Evolutionary conservation across 345 rosid genomes (phyloP).

Genomic region (Pseudoturritis turrita): DNA sequence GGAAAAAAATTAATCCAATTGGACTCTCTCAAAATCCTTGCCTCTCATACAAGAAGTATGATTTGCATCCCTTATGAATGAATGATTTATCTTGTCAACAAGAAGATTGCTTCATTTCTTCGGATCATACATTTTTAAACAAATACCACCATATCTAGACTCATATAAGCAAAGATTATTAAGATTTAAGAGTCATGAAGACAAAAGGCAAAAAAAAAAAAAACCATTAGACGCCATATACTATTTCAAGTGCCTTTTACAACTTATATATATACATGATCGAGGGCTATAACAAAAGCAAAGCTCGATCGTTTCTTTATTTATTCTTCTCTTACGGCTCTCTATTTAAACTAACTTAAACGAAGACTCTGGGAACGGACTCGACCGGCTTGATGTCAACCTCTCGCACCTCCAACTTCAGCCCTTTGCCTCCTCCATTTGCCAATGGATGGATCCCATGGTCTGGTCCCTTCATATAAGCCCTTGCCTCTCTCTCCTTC

Average conservation of each 20-base stretch:
- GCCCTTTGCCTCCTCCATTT: conserved; percentile 61
- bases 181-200: neutral
- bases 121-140: neutral
- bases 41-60: no score
- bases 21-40: no score
- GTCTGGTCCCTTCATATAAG: conserved; percentile 53
- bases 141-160: neutral
- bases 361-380: conserved; percentile 51
- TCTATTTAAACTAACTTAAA: conserved; percentile 30
- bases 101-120: neutral
- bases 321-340: neutral
- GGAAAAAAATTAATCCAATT: no score
- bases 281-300: neutral
- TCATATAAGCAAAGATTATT: neutral
- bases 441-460: conserved; percentile 70
- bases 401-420: conserved; percentile 48
- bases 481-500: conserved; percentile 50
- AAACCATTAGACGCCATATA: neutral
- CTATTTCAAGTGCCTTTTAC: neutral
- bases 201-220: neutral
- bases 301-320: conserved; percentile 14
- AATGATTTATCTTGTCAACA: no score
- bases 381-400: conserved; percentile 46
- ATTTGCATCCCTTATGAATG: no score
- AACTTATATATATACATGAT: conserved; percentile 4